Conservation (phyloP, 257 asterid species). For the Anisodus tanguticus region DNA sequence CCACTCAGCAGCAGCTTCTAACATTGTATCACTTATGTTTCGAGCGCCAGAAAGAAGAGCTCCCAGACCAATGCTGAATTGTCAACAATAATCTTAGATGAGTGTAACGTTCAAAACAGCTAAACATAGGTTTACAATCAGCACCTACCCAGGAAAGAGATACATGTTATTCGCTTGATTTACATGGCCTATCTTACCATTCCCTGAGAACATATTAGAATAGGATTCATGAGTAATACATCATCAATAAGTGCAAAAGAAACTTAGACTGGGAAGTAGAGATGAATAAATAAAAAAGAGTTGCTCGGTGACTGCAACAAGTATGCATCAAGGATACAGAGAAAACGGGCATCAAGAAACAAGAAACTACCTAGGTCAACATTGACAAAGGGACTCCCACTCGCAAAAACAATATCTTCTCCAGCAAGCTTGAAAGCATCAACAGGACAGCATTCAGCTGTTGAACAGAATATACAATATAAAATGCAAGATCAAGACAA, state of each 20-base stretch:
- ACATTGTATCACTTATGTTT: slow-evolving; percentile 83
- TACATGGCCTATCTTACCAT: slow-evolving; percentile 82
- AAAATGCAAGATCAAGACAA: slow-evolving; percentile 28
- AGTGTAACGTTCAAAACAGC: neutral
- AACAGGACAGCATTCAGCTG: slow-evolving; percentile 96
- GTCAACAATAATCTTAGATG: slow-evolving; percentile 25
- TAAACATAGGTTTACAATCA: slow-evolving; percentile 29
- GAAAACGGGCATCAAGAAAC: slow-evolving; percentile 16
- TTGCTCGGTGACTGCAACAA: neutral
- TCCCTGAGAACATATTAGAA: slow-evolving; percentile 56
- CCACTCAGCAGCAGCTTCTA: slow-evolving; percentile 97
- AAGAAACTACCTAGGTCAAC: slow-evolving; percentile 79
- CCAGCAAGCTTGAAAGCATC: slow-evolving; percentile 97
- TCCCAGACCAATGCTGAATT: slow-evolving; percentile 90
- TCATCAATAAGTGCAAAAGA: slow-evolving; percentile 19
- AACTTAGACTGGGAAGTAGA: neutral
- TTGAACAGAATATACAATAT: slow-evolving; percentile 40
- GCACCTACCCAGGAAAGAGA: slow-evolving; percentile 94
- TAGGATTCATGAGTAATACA: slow-evolving; percentile 16
- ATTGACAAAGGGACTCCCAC: slow-evolving; percentile 96
- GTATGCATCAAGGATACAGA: neutral
- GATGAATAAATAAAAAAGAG: slow-evolving; percentile 8
- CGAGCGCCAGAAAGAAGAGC: slow-evolving; percentile 94
- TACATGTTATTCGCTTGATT: slow-evolving; percentile 99
- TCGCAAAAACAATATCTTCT: slow-evolving; percentile 85